Base-by-base conservation (phyloP, 192 early-diverging fungal species). In the Mortierella antarctica region DNA sequence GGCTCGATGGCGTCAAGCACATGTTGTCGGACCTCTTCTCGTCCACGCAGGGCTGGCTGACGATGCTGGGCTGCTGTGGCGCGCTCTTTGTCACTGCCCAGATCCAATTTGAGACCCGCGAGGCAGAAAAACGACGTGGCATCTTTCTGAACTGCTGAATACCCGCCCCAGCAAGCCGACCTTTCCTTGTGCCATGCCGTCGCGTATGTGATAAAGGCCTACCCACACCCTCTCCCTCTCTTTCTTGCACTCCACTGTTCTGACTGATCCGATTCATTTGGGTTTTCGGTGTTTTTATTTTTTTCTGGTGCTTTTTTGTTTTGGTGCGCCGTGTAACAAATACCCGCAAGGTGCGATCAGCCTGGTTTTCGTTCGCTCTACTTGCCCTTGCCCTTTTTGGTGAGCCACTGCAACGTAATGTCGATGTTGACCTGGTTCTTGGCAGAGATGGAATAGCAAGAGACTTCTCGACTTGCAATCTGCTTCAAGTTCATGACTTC, bases 361-460 rank as follows among this genome's bases (percentile, higher is more conserved):
- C 31, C 31, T 31, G 31, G 20, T 7, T 57, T 57, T 23, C n/a
- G 53, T 40, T 12, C 40, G 20, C 15, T 68, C 74, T 88, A 86
- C 74, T 86, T 84, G 40, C 87, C 86, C 61, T 90, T 88, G 53
- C 89, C 89, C 67, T 90, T 90, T 86, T 96, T 96, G 75, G 95
- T 98, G 77, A 99, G 86, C 97, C 98, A 99, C 75, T 98, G 93
- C 41, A 99, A 86, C 17, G 96, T 98, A 42, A 96, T 88, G 85
- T 99, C 98, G 71, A 99, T 99, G 83, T 98, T 98, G 74, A 95
- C 92, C 74, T 95, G 90, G 77, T 98, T 98, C 86, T 99, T 99
- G 23, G 97, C 96, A 21, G 97, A 99, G 69, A 98, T 97, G 18
- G 96, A 98, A 83, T 99, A 99, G 86, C 96, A 98, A 8, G 96